Evolutionary conservation across 257 asterid genomes (phyloP), one percentile per base, ranked within the genome.

Genomic region (Scutellaria barbata): DNA sequence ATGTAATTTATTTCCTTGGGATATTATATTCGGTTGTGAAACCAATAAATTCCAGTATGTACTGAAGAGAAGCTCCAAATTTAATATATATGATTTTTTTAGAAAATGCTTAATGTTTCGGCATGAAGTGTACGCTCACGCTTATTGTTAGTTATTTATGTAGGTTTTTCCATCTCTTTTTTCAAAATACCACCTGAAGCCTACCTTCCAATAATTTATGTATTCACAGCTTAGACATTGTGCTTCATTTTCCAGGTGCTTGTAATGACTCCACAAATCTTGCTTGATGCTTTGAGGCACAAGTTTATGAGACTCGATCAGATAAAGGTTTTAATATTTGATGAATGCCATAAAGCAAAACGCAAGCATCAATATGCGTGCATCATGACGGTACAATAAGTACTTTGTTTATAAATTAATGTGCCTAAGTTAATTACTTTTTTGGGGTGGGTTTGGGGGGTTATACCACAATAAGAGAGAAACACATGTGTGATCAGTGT

Each of bases 331-430:
- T 77, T 93, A 40, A 82, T 90, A 69, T 90, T 90, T 50, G 97
- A 93, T 70, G 98, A 93, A 82, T 93, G 95, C 71, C 96, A 92
- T 71, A 80, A 92, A 57, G 95, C 98, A 13, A 81, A 87, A 76
- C 90, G 95, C 78, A 87, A 76, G 18, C 84, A 85, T 57, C 79
- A 81, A 0, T 92, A 88, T 59, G 86, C 95, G 4, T 71, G 86
- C 84, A 90, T 92, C 47, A 90, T 93, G 97, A 89, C 5, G 93
- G 98, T 93, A 84, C 6, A 33, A 12, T 58, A 4, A 25, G 22
- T 25, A 25, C 40, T 55, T 71, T 47, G 14, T 43, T 33, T 41
- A 33, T 33, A 42, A 4, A 35, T 10, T 54, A 10, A 22, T 57
- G 6, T 48, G 33, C 45, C 25, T 46, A 7, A 14, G 50, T 61